phyloP scores from a whole-genome alignment of 2,329 filamentous ascomycete species.

The Amesomyces nigricolor region DNA sequence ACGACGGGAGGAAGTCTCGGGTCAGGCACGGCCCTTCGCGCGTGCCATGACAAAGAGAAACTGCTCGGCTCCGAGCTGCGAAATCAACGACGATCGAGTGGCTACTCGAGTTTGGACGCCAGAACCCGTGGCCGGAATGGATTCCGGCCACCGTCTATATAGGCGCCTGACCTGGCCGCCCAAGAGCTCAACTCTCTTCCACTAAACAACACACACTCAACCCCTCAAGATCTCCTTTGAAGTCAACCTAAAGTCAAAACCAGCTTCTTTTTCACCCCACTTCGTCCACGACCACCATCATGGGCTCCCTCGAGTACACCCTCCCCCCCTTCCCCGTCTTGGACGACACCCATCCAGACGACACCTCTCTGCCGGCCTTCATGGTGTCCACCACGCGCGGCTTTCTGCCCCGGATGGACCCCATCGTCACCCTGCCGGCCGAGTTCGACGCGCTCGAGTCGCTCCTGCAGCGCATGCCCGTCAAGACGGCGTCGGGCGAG shows the following conservation, averaged over 20 bases:
- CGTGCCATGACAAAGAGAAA: constrained; percentile 27
- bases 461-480: constrained; percentile 70
- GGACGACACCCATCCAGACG: constrained; percentile 55
- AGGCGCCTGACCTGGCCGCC: constrained; percentile 31
- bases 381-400: constrained; percentile 72
- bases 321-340: constrained; percentile 52
- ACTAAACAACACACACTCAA: neutral
- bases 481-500: constrained; percentile 65
- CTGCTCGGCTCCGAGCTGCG: neutral
- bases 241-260: neutral
- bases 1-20: neutral
- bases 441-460: constrained; percentile 70
- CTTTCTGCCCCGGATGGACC: constrained; percentile 65
- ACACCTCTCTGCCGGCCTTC: constrained; percentile 64
- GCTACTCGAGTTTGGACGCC: neutral
- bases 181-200: constrained; percentile 10
- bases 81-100: constrained; percentile 3
- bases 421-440: constrained; percentile 57
- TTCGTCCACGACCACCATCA: constrained; percentile 25
- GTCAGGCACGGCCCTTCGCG: constrained; percentile 2
- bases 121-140: constrained; percentile 32
- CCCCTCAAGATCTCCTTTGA: neutral
- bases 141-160: constrained; percentile 48
- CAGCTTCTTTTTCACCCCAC: neutral
- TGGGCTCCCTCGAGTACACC: constrained; percentile 38